Base-by-base conservation (phyloP, 2,329 filamentous ascomycete genomes). In the Calonectria pseudoreteaudii region DNA sequence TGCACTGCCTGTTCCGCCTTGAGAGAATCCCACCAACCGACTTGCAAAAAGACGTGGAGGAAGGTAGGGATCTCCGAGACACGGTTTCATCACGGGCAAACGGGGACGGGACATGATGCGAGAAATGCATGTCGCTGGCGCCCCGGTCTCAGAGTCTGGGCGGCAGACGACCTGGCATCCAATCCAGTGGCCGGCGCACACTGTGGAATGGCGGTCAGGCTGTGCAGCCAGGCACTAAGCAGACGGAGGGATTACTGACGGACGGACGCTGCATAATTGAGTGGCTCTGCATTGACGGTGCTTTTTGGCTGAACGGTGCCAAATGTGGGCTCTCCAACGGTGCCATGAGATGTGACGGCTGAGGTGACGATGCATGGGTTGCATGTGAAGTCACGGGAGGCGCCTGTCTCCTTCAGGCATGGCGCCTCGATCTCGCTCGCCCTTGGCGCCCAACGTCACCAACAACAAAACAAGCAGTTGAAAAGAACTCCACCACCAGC, bases 151-250 rank as follows among this genome's bases (percentile, higher is more conserved):
- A 75, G 73, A 41, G 41, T 11, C 65, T 62, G 36, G 11, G 56
- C 56, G 56, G 53, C 28, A 56, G 53, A 60, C 44, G 44, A 34
- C 66, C 73, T 71, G 56, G 36, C 73, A 68, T 68, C 41, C 71
- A 70, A 73, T 70, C 49, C 71, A 70, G 70, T 56, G 62, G 71
- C 64, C 71, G 65, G 58, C 31, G 66, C 41, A 66, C 53, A 20
- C 49, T 44, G 41, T 70, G 73, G 77, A 80, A 76, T 76, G 74
- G 79, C 79, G 79, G 79, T 80, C 79, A 79, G 75, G 73, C 36
- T 28, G 52, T 68, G 66, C 66, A 68, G 50, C 30, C 30, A 58
- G 28, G 52, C 52, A 47, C 66, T 41, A 58, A 26, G 52, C 66
- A 58, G 66, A 53, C 65, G 66, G 66, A 68, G 52, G 66, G 52